These are phyloP conservation scores for Malania oleifera DNA, from an alignment of 164 flowering plant genomes.

Conservation along the genomic window DNA sequence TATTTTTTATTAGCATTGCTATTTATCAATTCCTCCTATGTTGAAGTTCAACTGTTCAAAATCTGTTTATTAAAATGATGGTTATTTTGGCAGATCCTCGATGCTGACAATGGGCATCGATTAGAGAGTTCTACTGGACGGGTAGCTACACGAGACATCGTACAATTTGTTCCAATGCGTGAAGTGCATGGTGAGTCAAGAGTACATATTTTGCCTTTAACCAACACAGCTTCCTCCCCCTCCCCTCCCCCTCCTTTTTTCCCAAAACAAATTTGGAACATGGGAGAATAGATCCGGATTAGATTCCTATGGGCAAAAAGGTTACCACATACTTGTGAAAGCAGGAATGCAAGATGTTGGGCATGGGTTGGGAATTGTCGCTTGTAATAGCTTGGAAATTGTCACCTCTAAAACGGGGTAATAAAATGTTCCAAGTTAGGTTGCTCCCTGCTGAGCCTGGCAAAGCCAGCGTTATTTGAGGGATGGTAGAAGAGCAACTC, in stretches of 20 bases:
- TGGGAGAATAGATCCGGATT: no score
- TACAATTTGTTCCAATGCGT: conserved; percentile 82
- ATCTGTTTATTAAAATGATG: not conserved
- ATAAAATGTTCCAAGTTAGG: no score
- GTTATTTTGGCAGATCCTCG: conserved; percentile 52
- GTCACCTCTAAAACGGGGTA: no score
- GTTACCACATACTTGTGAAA: not conserved
- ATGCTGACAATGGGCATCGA: conserved; percentile 73
- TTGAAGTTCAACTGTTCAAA: not conserved
- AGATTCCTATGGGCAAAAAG: no score
- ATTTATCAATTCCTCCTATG: not conserved
- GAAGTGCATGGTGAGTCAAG: conserved; percentile 58
- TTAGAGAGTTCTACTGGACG: conserved; percentile 79
- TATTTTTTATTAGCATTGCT: not conserved
- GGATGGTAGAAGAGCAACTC: no score
- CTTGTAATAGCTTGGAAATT: no score
- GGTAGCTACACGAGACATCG: conserved; percentile 78
- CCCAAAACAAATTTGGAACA: no score
- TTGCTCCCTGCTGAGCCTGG: no score
- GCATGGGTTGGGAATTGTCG: no score
- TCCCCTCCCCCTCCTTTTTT: not conserved
- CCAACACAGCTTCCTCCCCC: no score
- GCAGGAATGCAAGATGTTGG: no score
- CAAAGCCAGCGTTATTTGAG: no score
- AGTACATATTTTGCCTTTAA: conserved; percentile 15